phyloP scores from a whole-genome alignment of 1,284 basidiomycete species.

The Moniliophthora roreri region DNA sequence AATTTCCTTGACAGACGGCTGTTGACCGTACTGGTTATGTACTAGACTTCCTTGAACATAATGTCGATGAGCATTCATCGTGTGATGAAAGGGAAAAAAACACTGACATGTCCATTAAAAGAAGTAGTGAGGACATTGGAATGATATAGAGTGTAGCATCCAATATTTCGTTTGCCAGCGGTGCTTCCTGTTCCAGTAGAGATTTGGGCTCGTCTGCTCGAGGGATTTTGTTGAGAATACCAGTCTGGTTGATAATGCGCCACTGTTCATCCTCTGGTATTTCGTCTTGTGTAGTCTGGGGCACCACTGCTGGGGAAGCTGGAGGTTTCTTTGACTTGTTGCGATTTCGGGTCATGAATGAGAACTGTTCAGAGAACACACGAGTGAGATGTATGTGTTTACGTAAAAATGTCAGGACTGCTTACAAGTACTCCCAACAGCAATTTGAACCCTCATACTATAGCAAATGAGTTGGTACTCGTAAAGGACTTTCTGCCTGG shows the following conservation, averaged over 20 bases:
- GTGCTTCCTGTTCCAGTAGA: constrained; percentile 33
- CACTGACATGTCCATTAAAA: constrained; percentile 79
- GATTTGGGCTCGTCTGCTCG: constrained; percentile 14
- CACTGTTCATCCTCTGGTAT: constrained; percentile 76
- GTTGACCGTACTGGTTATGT: constrained; percentile 71
- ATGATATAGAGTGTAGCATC: constrained; percentile 60
- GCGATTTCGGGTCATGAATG: too few species aligned
- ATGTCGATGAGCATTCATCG: not conserved
- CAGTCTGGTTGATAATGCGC: constrained; percentile 69
- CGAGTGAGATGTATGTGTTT: not conserved
- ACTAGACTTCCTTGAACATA: constrained; percentile 49
- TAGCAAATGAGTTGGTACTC: too few species aligned
- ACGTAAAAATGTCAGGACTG: not conserved
- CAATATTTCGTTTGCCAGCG: constrained; percentile 70
- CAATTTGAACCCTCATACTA: too few species aligned
- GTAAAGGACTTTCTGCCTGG: too few species aligned
- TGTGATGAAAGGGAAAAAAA: not conserved
- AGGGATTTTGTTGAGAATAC: constrained; percentile 53
- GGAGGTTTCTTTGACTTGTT: too few species aligned
- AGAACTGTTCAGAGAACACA: too few species aligned
- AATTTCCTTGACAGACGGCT: constrained; percentile 46
- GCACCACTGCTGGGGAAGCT: constrained; percentile 6
- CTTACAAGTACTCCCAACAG: too few species aligned
- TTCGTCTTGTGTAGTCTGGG: constrained; percentile 31
- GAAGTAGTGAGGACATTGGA: constrained; percentile 67